Base-by-base conservation (phyloP, 352 stramenopile species). In the Globisporangium iwayamae region DNA sequence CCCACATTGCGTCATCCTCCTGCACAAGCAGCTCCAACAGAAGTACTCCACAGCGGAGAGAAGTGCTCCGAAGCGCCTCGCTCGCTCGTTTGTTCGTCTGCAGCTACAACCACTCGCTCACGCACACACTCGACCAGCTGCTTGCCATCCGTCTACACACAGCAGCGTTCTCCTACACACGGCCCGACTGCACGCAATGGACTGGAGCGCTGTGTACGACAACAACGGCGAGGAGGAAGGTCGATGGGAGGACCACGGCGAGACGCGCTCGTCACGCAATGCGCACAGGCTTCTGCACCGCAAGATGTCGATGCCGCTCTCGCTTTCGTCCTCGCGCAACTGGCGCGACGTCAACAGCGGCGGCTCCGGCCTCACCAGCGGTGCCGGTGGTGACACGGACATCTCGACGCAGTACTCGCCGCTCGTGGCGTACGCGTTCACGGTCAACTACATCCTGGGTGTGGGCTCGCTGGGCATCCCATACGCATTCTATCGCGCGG, bases 361-460 rank as follows among this genome's bases (percentile, higher is more conserved):
- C 56, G 32, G 32, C 32, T 9, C 32, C 32, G 14, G 16, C 10
- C 57, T 22, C 13, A 7, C 56, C 18, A 65, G 56, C 22, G 54
- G 57, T 48, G 57, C 62, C 30, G 3, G 51, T 32, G 52, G 41
- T 22, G 51, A 51, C 25, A 10, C 36, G 39, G 50, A 59, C 25
- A 34, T 54, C 25, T 22, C 50, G 9, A 20, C 60, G 43, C 73
- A 79, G 61, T 96, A 96, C 69, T 86, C 81, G 58, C 79, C 85
- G 8, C 56, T 88, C 11, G 83, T 94, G 28, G 79, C 90, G 34
- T 96, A 96, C 68, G 85, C 81, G 41, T 95, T 97, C 68, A 96
- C 90, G 8, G 90, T 97, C 54, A 97, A 97, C 72, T 97, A 97
- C 73, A 96, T 97, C 64, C 73, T 97, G 14, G 90, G 90, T 46